Evolutionary conservation across 257 asterid species (phyloP), one percentile per base, ranked within the genome.

Genomic region (Gentiana straminea): DNA sequence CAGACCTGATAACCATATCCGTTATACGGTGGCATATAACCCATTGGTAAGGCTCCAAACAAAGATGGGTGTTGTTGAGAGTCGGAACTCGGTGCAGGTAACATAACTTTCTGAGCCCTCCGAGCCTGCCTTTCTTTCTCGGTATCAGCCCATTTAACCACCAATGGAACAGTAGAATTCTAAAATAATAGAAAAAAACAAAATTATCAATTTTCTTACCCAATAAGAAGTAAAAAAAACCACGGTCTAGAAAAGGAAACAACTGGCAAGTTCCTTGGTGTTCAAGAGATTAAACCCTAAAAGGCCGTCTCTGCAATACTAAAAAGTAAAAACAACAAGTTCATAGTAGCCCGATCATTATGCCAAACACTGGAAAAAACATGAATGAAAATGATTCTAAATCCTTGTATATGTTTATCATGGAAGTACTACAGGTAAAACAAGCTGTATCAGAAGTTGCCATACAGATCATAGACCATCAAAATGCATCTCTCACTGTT

Each of bases 91-190:
- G 84, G 77, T 58, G 80, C 70, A 61, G 73, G 81, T 12, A 91
- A 80, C 62, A 84, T 70, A 62, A 93, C 81, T 72, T 84, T 90
- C 68, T 92, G 99, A 57, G 94, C 95, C 78, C 79, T 85, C 66
- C 97, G 79, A 51, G 97, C 80, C 63, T 76, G 89, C 63, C 95
- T 79, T 79, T 92, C 99, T 76, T 92, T 92, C 61, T 92, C 99
- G 58, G 99, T 92, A 79, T 92, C 98, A 60, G 98, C 98, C 99
- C 99, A 88, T 76, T 92, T 92, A 65, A 92, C 95, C 73, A 92
- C 99, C 83, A 92, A 79, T 33, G 95, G 95, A 68, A 92, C 88
- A 51, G 84, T 72, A 43, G 95, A 82, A 66, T 94, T 97, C 99
- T 88, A 62, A 58, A 38, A 61, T n/a, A 64, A 37, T 44, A 54